Base-by-base conservation (phyloP, 176 grass and related monocot genomes). In the Dendrocalamus sinicus region DNA sequence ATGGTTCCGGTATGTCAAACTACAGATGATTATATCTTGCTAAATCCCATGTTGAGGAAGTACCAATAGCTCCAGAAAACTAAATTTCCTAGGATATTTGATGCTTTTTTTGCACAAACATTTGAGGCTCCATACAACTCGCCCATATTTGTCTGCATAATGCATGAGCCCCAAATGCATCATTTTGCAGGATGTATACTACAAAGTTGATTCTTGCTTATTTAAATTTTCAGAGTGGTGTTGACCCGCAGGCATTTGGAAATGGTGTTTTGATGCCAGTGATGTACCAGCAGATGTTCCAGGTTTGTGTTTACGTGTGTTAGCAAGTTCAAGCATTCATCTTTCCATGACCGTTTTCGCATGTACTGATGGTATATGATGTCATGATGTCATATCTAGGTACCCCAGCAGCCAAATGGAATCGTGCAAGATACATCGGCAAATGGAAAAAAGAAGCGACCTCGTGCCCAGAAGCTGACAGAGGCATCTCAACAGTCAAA, bases 191-290 rank as follows among this genome's bases (percentile, higher is more conserved):
- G 51, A 69, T 15, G 26, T 22, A n/a, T 28, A 4, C 24, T 46
- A 63, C 52, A 1, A 65, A 80, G 30, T 68, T 77, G 39, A 84
- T 77, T 86, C 78, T 70, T 57, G 54, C 58, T 85, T 73, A 70
- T 94, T 73, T 54, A 52, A 81, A 82, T 69, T 85, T 92, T 87
- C 83, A 99, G 96, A 94, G 91, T 67, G 86, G 90, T 53, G 91
- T 94, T 94, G 96, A 96, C 37, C 92, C 90, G n/a, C 90, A 94
- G 58, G 87, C 92, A 86, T 94, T 99, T 92, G 96, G 92, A 79
- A 99, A 92, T 88, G 93, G 93, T 64, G 90, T 93, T n/a, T 78
- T 94, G 84, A 94, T 96, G 84, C 93, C 92, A 72, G 91, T 93
- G 82, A 91, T 93, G 70, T 99, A 94, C 90, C 96, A 92, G 71